A percentile compares a stretch with the other conserved stretches of the same genome.
phyloP scores from a whole-genome alignment of 2,329 filamentous ascomycete species.

The Phaeosphaeria sp. region DNA sequence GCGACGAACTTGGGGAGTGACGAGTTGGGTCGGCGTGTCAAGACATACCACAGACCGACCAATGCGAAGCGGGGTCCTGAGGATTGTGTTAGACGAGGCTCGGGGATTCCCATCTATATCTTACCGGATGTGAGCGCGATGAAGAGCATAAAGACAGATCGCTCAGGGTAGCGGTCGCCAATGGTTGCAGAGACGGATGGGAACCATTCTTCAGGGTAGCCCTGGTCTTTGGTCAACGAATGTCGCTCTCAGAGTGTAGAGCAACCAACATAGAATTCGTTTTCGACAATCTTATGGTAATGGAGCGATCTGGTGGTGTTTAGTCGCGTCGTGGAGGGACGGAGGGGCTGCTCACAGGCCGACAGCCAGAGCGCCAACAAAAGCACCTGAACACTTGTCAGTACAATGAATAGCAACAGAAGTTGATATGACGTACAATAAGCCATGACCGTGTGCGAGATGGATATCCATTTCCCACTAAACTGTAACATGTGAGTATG shows the following conservation, averaged over 20 bases:
- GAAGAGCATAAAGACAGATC: slow-evolving; percentile 95
- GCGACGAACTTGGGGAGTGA: slow-evolving; percentile 82
- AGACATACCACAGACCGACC: slow-evolving; percentile 88
- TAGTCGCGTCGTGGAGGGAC: slow-evolving; percentile 19
- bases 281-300: slow-evolving; percentile 96
- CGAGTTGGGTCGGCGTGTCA: slow-evolving; percentile 78
- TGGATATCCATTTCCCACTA: slow-evolving; percentile 89
- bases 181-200: slow-evolving; percentile 96
- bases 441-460: slow-evolving; percentile 81
- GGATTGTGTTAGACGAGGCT: slow-evolving; percentile 12
- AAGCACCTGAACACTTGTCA: slow-evolving; percentile 67
- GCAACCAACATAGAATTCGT: slow-evolving; percentile 77
- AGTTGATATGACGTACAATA: slow-evolving; percentile 64
- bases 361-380: slow-evolving; percentile 82
- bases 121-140: slow-evolving; percentile 92
- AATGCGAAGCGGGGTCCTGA: slow-evolving; percentile 87
- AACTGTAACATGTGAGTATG: slow-evolving; percentile 58
- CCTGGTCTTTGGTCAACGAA: slow-evolving; percentile 33
- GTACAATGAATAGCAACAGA: not conserved
- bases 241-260: not conserved
- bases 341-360: slow-evolving; percentile 57
- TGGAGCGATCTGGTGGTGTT: slow-evolving; percentile 69
- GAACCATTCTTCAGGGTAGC: slow-evolving; percentile 86
- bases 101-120: not conserved
- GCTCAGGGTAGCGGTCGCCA: slow-evolving; percentile 94